phyloP scores from a whole-genome alignment of 441 rosid species.

The Erodium chrysanthum region DNA sequence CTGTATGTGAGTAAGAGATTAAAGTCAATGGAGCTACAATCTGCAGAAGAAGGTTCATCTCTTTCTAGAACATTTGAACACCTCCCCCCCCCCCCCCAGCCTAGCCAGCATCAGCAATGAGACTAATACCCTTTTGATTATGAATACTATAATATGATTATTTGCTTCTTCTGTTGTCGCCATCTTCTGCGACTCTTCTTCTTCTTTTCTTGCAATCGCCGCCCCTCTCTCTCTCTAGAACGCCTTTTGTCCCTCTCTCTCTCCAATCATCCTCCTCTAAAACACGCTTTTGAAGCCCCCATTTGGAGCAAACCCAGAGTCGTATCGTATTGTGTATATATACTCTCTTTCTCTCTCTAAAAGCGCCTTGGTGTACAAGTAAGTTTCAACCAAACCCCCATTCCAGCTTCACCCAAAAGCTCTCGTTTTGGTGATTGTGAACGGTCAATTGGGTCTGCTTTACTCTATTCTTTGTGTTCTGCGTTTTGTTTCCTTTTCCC shows the following conservation, averaged over 20 bases:
- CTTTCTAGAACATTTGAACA: background rate
- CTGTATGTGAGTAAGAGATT: background rate
- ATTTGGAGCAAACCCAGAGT: background rate
- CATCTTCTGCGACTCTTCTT: constrained; percentile 20
- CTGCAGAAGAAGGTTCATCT: too few species aligned
- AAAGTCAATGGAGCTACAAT: background rate
- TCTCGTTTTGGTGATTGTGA: too few species aligned
- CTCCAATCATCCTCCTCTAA: background rate
- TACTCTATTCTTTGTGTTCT: too few species aligned
- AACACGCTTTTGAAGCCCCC: background rate
- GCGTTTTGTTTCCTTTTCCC: too few species aligned
- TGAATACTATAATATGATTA: background rate
- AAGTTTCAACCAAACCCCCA: background rate
- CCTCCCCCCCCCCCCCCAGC: background rate
- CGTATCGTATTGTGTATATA: background rate
- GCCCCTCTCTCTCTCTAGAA: constrained; percentile 8
- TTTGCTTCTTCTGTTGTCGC: constrained; percentile 17
- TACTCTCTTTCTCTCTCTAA: constrained; percentile 5
- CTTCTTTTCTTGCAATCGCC: constrained; percentile 19
- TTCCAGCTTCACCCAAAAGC: background rate
- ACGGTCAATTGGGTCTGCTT: too few species aligned
- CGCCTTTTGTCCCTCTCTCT: background rate
- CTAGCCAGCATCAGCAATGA: background rate
- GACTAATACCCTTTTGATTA: background rate
- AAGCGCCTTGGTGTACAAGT: constrained; percentile 8